phyloP scores from a whole-genome alignment of 768 basidiomycete species.

The Pluteus cervinus region DNA sequence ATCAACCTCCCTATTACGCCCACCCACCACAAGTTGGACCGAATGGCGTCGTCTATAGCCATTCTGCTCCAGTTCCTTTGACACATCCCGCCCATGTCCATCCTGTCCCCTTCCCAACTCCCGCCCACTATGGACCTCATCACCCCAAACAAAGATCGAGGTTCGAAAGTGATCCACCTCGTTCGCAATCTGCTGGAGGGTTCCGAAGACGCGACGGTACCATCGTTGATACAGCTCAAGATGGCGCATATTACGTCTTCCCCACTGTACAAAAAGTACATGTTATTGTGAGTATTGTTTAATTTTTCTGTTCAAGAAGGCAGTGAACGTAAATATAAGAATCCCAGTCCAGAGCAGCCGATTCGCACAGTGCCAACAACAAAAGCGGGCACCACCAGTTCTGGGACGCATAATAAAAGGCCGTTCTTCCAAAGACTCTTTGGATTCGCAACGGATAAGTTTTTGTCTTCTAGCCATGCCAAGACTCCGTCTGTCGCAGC shows the following conservation, averaged over 20 bases:
- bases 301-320: slow-evolving; percentile 6
- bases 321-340: slow-evolving; percentile 20
- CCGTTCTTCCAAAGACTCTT: slow-evolving; percentile 61
- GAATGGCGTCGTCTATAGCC: slow-evolving; percentile 63
- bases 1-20: slow-evolving; percentile 39
- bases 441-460: slow-evolving; percentile 39
- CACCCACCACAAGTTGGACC: slow-evolving; percentile 47
- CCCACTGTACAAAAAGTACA: slow-evolving; percentile 71
- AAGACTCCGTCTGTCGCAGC: slow-evolving; percentile 28
- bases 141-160: slow-evolving; percentile 37
- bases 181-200: slow-evolving; percentile 27
- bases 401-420: slow-evolving; percentile 35
- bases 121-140: slow-evolving; percentile 36
- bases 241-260: slow-evolving; percentile 54
- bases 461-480: slow-evolving; percentile 34
- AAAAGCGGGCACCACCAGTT: slow-evolving; percentile 50
- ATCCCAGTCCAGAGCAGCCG: slow-evolving; percentile 38
- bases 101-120: slow-evolving; percentile 29
- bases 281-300: slow-evolving; percentile 52
- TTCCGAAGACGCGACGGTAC: slow-evolving; percentile 10
- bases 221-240: slow-evolving; percentile 14
- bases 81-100: slow-evolving; percentile 29
- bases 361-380: no score
- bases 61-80: slow-evolving; percentile 49
- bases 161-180: slow-evolving; percentile 26